These are phyloP conservation scores for Zostera marina DNA, from an alignment of 116 monocot species.

Conservation along the genomic window DNA sequence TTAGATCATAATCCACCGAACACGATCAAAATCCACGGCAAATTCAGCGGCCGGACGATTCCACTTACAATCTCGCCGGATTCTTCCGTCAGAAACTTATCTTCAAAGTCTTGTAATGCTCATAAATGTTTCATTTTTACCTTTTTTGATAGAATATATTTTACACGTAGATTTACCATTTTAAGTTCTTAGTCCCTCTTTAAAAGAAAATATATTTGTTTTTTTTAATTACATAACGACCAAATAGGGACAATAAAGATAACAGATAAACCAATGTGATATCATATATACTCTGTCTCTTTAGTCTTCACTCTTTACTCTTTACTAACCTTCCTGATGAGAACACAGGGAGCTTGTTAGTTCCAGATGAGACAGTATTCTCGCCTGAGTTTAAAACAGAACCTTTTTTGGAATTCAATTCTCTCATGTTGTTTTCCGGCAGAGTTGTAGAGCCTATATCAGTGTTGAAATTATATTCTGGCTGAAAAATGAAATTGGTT, in stretches of 20 bases:
- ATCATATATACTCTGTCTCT: too few relatives aligned
- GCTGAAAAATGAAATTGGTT: constrained; percentile 14
- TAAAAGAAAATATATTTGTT: too few relatives aligned
- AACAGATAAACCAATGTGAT: too few relatives aligned
- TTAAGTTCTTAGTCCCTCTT: too few relatives aligned
- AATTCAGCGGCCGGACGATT: constrained; percentile 60
- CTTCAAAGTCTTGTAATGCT: constrained; percentile 53
- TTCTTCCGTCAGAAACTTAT: constrained; percentile 81
- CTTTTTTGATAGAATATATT: neutral
- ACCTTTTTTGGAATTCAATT: neutral
- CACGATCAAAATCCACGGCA: constrained; percentile 45
- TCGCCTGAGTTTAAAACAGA: too few relatives aligned
- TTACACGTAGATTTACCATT: too few relatives aligned
- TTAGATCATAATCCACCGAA: too few relatives aligned
- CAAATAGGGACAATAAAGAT: too few relatives aligned
- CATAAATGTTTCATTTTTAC: neutral
- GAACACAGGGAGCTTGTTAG: constrained; percentile 14
- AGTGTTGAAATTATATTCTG: constrained; percentile 15
- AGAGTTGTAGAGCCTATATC: constrained; percentile 19
- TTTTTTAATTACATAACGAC: too few relatives aligned
- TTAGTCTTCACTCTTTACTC: too few relatives aligned
- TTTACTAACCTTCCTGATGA: constrained; percentile 34
- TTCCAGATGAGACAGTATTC: constrained; percentile 30
- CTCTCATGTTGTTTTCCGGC: constrained; percentile 37
- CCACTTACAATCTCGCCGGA: constrained; percentile 27